phyloP scores from a whole-genome alignment of 352 stramenopile genomes.

The Phytophthora multivora region DNA sequence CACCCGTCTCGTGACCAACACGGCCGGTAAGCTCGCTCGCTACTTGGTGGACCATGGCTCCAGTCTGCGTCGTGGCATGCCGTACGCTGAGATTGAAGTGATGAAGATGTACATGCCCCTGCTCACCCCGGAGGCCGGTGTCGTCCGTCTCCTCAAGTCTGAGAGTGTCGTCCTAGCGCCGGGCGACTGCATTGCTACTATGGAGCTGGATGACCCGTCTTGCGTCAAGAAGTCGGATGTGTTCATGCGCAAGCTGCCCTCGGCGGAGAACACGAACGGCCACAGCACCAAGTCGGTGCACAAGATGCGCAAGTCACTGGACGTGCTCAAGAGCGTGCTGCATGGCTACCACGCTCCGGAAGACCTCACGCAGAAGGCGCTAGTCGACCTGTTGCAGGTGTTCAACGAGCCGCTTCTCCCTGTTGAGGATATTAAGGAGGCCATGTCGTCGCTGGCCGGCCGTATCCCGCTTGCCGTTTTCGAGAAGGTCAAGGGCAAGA shows the following conservation, averaged over 20 bases:
- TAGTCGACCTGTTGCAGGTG: slow-evolving; percentile 86
- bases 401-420: slow-evolving; percentile 76
- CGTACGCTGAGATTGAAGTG: slow-evolving; percentile 93
- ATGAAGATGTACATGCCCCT: slow-evolving; percentile 99
- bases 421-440: slow-evolving; percentile 96
- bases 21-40: slow-evolving; percentile 98
- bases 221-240: slow-evolving; percentile 94
- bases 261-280: slow-evolving; percentile 37
- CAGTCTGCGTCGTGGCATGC: slow-evolving; percentile 84
- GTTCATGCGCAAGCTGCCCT: slow-evolving; percentile 87
- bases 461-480: slow-evolving; percentile 95
- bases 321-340: slow-evolving; percentile 92
- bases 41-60: slow-evolving; percentile 98
- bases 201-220: slow-evolving; percentile 98
- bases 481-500: slow-evolving; percentile 85
- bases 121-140: slow-evolving; percentile 95
- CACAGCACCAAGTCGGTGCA: slow-evolving; percentile 62
- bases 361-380: slow-evolving; percentile 84
- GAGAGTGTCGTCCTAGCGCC: slow-evolving; percentile 95
- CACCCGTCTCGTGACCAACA: slow-evolving; percentile 96
- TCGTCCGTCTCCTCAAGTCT: slow-evolving; percentile 95
- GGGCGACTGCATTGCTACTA: slow-evolving; percentile 96
- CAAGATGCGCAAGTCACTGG: slow-evolving; percentile 78
- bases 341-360: slow-evolving; percentile 92
- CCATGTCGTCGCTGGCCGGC: slow-evolving; percentile 96